Conservation (phyloP, 495 filamentous ascomycete species). For the Apodospora peruviana region DNA sequence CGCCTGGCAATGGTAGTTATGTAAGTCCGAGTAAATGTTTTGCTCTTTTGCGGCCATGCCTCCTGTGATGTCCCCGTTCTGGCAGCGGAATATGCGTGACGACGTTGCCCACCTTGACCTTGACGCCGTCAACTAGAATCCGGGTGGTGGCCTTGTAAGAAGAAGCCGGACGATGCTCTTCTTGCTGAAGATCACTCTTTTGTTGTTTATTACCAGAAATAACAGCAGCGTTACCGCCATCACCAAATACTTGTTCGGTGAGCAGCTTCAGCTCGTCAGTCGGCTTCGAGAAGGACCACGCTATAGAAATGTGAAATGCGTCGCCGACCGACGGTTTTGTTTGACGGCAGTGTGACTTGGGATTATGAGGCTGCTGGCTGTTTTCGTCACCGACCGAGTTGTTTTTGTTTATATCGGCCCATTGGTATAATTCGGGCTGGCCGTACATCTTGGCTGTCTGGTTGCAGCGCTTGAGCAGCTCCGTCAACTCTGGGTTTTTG, state of each 20-base stretch:
- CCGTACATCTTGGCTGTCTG: constrained; percentile 47
- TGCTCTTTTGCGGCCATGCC: constrained; percentile 2
- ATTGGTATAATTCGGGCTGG: constrained; percentile 68
- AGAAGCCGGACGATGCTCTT: neutral
- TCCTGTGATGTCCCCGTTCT: constrained; percentile 13
- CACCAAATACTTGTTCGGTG: constrained; percentile 24
- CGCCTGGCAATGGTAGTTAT: neutral
- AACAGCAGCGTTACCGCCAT: constrained; percentile 2
- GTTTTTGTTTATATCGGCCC: constrained; percentile 25
- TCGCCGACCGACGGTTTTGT: constrained; percentile 9
- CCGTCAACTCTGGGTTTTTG: constrained; percentile 51
- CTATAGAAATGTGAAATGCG: constrained; percentile 77
- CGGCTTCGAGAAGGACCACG: constrained; percentile 58
- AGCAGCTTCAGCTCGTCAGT: constrained; percentile 29
- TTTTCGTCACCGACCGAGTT: neutral
- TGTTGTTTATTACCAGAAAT: no score
- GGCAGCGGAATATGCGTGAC: constrained; percentile 52
- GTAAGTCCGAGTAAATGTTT: constrained; percentile 12
- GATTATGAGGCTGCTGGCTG: constrained; percentile 23
- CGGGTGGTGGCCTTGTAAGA: neutral
- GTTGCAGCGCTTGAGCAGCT: constrained; percentile 63
- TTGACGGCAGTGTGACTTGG: no score
- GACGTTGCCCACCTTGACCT: constrained; percentile 74
- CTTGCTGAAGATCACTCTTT: no score
- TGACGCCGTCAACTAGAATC: constrained; percentile 49